A percentile compares a stretch with the other conserved stretches of the same genome.
Conservation (phyloP, 768 basidiomycete genomes). For the Auriscalpium microsporum region DNA sequence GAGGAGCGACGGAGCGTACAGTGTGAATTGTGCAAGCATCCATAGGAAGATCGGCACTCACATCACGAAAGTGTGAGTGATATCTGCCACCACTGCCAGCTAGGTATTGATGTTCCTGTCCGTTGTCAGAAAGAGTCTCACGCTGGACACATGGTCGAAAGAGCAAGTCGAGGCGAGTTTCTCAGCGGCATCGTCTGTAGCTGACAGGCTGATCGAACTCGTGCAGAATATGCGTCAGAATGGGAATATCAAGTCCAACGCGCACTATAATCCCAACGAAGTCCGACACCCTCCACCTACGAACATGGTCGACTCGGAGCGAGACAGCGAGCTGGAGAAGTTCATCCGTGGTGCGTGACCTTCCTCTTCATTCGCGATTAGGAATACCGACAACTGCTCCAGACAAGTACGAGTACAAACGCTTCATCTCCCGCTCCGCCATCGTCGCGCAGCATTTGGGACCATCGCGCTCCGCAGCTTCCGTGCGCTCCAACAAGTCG, state of each 20-base stretch:
- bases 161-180: constrained; percentile 77
- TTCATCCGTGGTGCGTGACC: constrained; percentile 70
- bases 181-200: constrained; percentile 1
- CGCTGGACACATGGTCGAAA: constrained; percentile 79
- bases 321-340: constrained; percentile 86
- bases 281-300: constrained; percentile 73
- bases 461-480: constrained; percentile 22
- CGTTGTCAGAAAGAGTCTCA: constrained; percentile 70
- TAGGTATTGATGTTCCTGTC: background rate
- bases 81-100: constrained; percentile 9
- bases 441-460: constrained; percentile 23
- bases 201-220: constrained; percentile 1
- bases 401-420: constrained; percentile 78
- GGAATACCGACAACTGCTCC: constrained; percentile 2
- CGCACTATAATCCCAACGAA: constrained; percentile 78
- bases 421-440: constrained; percentile 36
- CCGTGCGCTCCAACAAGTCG: constrained; percentile 5
- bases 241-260: constrained; percentile 79
- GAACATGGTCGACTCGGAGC: constrained; percentile 65
- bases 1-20: constrained; percentile 22
- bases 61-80: constrained; percentile 78
- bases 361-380: background rate
- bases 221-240: constrained; percentile 65
- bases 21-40: constrained; percentile 81
- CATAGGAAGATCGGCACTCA: constrained; percentile 95